Percentiles rank a stretch among this genome's conserved stretches.
These are phyloP conservation scores for maize (Zea mays) DNA, from an alignment of 176 grass and related monocot species.

Conservation along the genomic window Zm-B73-REFERENCE-NAM-5.0 NC_050101.1:157206001-157206500, in stretches of 20 bases:
- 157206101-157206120: slow-evolving; percentile 43
- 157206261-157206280: background rate
- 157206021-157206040: background rate
- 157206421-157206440: no score
- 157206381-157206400: no score
- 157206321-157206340: no score
- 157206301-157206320: no score
- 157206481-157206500: no score
- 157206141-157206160: slow-evolving; percentile 9
- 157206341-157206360: no score
- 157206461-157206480: no score
- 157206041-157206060: background rate
- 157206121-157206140: slow-evolving; percentile 37
- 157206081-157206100: slow-evolving; percentile 17
- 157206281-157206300: background rate
- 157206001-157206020: slow-evolving; percentile 18
- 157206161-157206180: background rate
- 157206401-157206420: no score
- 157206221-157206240: background rate
- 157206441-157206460: no score
- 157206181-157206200: background rate
- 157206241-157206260: background rate
- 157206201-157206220: background rate
- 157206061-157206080: background rate
- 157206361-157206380: no score